Conservation (phyloP, 169 alveolate genomes). For the Neospora caninum region DNA sequence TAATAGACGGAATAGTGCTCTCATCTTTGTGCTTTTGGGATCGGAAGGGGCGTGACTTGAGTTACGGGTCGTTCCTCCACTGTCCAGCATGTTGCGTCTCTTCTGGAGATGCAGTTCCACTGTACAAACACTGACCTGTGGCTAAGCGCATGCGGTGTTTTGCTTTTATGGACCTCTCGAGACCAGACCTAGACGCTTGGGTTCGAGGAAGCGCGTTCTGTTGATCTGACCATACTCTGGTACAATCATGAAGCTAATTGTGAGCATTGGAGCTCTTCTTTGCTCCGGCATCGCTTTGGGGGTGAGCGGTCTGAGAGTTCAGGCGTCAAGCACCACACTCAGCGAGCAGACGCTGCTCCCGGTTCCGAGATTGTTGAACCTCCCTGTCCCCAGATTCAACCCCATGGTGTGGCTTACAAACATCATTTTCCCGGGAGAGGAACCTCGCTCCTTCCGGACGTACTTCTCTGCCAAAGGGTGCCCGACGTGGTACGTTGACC, state of each 20-base stretch:
- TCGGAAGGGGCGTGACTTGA: neutral
- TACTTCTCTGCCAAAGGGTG: slow-evolving; percentile 46
- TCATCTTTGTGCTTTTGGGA: neutral
- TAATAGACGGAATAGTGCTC: neutral
- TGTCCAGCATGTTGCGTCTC: neutral
- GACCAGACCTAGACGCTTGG: too few relatives aligned
- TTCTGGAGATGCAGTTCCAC: neutral
- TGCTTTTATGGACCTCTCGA: neutral
- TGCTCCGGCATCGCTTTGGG: neutral
- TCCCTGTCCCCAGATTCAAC: slow-evolving; percentile 11
- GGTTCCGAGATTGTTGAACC: neutral
- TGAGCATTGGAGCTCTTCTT: neutral
- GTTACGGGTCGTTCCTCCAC: neutral
- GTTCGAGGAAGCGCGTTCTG: too few relatives aligned
- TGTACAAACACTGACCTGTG: neutral
- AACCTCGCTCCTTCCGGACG: neutral
- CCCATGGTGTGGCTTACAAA: slow-evolving; percentile 47
- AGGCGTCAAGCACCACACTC: neutral
- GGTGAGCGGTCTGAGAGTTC: neutral
- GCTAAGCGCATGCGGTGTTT: neutral
- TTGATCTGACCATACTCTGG: too few relatives aligned
- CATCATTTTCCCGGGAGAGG: slow-evolving; percentile 33
- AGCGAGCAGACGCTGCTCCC: neutral
- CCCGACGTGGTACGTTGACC: slow-evolving; percentile 53
- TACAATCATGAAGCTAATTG: neutral